Conservation (phyloP, 768 basidiomycete genomes). For the Lanmaoa pseudosensibilis region DNA sequence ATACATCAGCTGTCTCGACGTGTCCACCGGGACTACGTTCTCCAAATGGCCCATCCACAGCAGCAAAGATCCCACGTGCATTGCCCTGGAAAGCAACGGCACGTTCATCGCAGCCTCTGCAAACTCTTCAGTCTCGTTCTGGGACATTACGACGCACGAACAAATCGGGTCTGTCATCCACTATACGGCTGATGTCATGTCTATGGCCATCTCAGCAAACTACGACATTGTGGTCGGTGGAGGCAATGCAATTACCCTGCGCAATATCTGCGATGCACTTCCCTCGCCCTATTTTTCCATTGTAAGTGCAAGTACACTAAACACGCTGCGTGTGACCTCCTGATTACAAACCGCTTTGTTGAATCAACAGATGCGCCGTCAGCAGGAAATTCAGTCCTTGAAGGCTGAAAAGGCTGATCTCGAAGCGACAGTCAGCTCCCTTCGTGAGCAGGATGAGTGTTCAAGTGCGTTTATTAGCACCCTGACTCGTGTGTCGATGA, state of each 20-base stretch:
- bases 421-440: too few species aligned
- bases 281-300: neutral
- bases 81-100: neutral
- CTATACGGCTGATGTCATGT: neutral
- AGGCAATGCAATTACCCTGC: neutral
- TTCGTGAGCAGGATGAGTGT: neutral
- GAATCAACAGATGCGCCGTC: neutral
- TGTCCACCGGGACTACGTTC: neutral
- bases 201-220: constrained; percentile 1
- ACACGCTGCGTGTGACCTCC: too few species aligned
- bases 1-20: neutral
- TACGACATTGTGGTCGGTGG: neutral
- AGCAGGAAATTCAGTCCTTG: neutral
- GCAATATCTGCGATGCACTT: neutral
- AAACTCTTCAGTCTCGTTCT: neutral
- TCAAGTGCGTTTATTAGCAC: neutral
- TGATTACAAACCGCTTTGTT: neutral
- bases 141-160: neutral
- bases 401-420: too few species aligned
- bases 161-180: neutral
- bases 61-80: too few species aligned
- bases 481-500: neutral
- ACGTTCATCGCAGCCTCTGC: neutral
- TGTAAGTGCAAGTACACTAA: neutral
- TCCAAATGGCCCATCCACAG: neutral